Percentiles rank a stretch among this genome's conserved stretches.
Conservation (phyloP, 2,329 filamentous ascomycete genomes). For the Huntiella abstrusa region DNA sequence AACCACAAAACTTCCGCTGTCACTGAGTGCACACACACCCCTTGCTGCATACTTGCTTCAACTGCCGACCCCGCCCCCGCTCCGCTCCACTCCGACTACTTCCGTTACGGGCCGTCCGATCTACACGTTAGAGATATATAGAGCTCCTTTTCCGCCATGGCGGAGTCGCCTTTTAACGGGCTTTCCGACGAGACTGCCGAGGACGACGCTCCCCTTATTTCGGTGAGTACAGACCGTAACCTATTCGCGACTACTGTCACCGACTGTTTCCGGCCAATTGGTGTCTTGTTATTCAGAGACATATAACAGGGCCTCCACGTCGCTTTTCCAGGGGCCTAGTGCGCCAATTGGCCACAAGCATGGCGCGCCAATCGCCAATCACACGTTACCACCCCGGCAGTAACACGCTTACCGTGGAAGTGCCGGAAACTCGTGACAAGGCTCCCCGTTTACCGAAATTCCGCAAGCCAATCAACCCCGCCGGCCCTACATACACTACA, state of each 20-base stretch:
- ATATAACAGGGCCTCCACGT: not conserved
- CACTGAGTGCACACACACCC: not conserved
- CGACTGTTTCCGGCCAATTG: not conserved
- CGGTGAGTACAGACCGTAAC: constrained; percentile 7
- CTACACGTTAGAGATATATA: not conserved
- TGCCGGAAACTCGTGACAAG: too few species aligned
- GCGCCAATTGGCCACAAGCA: not conserved
- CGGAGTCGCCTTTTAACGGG: constrained; percentile 12
- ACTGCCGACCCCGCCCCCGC: not conserved
- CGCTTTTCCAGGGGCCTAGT: not conserved
- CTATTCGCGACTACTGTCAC: too few species aligned
- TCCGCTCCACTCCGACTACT: not conserved
- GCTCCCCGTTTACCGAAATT: too few species aligned
- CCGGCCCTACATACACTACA: not conserved
- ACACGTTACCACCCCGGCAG: too few species aligned
- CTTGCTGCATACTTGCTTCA: not conserved
- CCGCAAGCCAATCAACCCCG: not conserved
- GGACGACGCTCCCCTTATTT: constrained; percentile 12
- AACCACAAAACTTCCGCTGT: not conserved
- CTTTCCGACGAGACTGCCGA: constrained; percentile 10
- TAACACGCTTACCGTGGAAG: too few species aligned
- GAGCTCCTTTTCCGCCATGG: constrained; percentile 7
- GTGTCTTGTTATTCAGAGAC: not conserved
- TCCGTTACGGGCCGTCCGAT: not conserved
- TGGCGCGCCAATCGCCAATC: too few species aligned